Base-by-base conservation (phyloP, 768 basidiomycete species). In the Arthromyces matolae region DNA sequence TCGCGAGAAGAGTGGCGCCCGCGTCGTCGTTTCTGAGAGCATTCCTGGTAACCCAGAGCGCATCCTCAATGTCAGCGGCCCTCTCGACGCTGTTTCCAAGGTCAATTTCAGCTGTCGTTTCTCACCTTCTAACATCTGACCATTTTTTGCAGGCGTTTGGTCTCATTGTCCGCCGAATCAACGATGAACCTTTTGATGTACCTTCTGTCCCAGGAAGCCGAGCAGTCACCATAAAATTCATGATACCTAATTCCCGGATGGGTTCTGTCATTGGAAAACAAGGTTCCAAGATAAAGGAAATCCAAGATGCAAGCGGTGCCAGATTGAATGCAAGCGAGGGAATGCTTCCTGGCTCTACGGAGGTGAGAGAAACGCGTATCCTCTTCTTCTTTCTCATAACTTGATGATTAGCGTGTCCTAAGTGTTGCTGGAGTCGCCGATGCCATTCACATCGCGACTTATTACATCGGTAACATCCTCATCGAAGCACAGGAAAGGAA, bases 41-140 rank as follows among this genome's bases (percentile, higher is more conserved):
- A 97, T 98, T 51, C 93, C 96, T 3, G 95, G 95, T 8, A 98
- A 98, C 64, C 96, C 96, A n/a, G 96, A 99, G 71, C 85, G 96
- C 37, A 97, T 99, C 56, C 74, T 99, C 58, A 94, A 94, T 63
- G 94, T 99, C 52, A 92, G 87, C 56, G 96, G 96, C 2, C 87
- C 93, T 18, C 78, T 99, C 42, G 96, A 99, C 61, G 94, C 96
- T n/a, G 96, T 98, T 16, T 93, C 90, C 49, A 99, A 99, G 85
- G 95, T 89, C 49, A 50, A 80, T 35, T n/a, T n/a, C n/a, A n/a
- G n/a, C n/a, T n/a, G n/a, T n/a, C n/a, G n/a, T n/a, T n/a, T n/a
- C n/a, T n/a, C n/a, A n/a, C n/a, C n/a, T n/a, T n/a, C n/a, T n/a
- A n/a, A n/a, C n/a, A n/a, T n/a, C n/a, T n/a, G n/a, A n/a, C 19